A percentile compares a stretch with the other conserved stretches of the same genome.
These are phyloP conservation scores for Gracilaria domingensis DNA, from an alignment of 23 red algal species.

Conservation along the genomic window DNA sequence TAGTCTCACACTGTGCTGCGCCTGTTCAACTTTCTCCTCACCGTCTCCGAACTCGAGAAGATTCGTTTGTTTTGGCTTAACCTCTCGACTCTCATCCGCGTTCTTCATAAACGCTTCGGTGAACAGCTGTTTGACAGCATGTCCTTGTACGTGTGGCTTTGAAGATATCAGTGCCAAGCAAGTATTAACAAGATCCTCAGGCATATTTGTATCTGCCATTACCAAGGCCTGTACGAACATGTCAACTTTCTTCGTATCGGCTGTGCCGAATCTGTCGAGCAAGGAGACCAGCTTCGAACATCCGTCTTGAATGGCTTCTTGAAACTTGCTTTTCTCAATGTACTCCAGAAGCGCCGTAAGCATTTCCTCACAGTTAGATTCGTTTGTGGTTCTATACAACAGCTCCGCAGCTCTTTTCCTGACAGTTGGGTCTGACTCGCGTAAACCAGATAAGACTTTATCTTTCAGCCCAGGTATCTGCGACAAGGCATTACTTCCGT, in stretches of 20 bases:
- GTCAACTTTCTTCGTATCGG: slow-evolving; percentile 75
- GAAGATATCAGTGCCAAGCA: slow-evolving; percentile 86
- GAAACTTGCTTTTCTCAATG: slow-evolving; percentile 58
- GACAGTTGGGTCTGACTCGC: slow-evolving; percentile 86
- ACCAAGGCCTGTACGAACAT: slow-evolving; percentile 60
- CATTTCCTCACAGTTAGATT: slow-evolving; percentile 67
- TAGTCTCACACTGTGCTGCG: neutral
- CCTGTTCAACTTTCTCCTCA: neutral
- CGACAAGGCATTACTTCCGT: slow-evolving; percentile 25
- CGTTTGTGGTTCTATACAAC: slow-evolving; percentile 75
- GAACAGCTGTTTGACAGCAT: slow-evolving; percentile 74
- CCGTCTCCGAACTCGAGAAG: slow-evolving; percentile 19
- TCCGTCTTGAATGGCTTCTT: slow-evolving; percentile 55
- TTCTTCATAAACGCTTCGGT: slow-evolving; percentile 35
- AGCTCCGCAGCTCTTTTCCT: slow-evolving; percentile 79
- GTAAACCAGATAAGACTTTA: slow-evolving; percentile 82
- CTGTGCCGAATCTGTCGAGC: slow-evolving; percentile 30
- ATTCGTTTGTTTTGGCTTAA: neutral
- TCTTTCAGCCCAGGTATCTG: slow-evolving; percentile 63
- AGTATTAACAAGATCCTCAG: slow-evolving; percentile 63
- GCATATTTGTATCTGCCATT: slow-evolving; percentile 66
- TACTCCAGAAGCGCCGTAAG: slow-evolving; percentile 70
- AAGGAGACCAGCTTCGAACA: slow-evolving; percentile 61
- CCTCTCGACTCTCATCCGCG: neutral
- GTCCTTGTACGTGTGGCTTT: slow-evolving; percentile 60